Conservation (phyloP, 2,329 filamentous ascomycete genomes). For the Lachnellula subtilissima region DNA sequence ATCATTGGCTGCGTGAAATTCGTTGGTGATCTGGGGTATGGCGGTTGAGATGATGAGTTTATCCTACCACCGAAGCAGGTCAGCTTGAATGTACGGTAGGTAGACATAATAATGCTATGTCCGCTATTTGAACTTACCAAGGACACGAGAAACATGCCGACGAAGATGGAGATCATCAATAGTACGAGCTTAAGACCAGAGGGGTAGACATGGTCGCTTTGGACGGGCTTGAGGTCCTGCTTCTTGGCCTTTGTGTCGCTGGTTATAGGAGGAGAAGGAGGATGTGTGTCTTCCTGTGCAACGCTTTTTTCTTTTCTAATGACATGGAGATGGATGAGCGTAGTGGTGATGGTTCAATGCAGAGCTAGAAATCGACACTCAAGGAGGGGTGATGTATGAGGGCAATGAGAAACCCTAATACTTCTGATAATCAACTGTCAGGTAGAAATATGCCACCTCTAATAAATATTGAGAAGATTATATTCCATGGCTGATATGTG, state of each 20-base stretch:
- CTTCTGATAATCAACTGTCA: too few species aligned
- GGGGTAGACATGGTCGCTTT: constrained; percentile 7
- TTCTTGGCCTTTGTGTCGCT: background rate
- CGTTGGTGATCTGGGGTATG: constrained; percentile 45
- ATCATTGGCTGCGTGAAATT: constrained; percentile 46
- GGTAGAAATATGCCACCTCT: too few species aligned
- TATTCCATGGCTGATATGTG: too few species aligned
- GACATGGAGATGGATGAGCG: too few species aligned
- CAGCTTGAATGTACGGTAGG: background rate
- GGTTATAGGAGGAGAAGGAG: too few species aligned
- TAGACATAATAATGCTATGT: background rate
- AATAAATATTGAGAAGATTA: too few species aligned
- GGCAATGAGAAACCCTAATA: background rate
- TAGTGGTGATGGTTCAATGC: too few species aligned
- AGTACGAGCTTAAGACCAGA: constrained; percentile 10
- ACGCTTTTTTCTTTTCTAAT: too few species aligned
- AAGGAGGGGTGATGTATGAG: background rate
- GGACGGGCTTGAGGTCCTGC: background rate
- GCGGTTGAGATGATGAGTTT: constrained; percentile 25
- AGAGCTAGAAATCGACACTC: too few species aligned
- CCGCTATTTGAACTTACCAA: constrained; percentile 4
- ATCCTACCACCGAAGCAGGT: background rate
- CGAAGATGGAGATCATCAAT: constrained; percentile 9
- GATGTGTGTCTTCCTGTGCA: too few species aligned
- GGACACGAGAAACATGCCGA: constrained; percentile 11